Evolutionary conservation across 176 grass and related monocot genomes (phyloP), one percentile per base, ranked within the genome.

Genomic region (Aegilops tauschii): DNA sequence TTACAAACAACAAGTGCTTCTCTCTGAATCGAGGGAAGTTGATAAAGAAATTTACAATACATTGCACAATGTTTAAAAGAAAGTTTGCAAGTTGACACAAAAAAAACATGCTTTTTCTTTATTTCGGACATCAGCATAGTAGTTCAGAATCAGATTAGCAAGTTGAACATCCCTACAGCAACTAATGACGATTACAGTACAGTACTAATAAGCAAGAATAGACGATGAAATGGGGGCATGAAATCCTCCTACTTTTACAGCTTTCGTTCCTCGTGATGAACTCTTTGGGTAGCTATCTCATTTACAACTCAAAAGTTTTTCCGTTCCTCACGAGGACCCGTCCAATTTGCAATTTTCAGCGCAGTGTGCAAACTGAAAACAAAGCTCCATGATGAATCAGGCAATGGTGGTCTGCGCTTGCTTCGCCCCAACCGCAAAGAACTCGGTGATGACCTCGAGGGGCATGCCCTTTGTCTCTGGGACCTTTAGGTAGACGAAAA

Each of bases 401-500:
- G 85, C 73, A 49, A 84, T 92, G 4, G 84, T 92, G 3, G 85
- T 61, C 21, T 67, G 83, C 80, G 28, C 65, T 83, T 89, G 83
- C 85, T 82, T 90, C 8, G 90, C 78, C 28, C 92, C 95, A 65
- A 97, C 87, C 0, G 92, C 85, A 39, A 97, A 97, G 83, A 97
- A 97, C 70, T 97, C 95, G 1, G 90, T 90, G 66, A 97, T 97
- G 61, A 97, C 92, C 83, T 97, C 95, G 6, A 97, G 95, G 5
- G 95, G 95, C 95, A 97, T 97, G 50, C 95, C 92, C 58, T 95
- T 97, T 1, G 95, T 97, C 81, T 98, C 95, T 1, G 95, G 95
- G 20, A 98, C 95, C 87, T 93, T 95, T 39, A 95, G 65, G 78
- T 74, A 98, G 65, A 98, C 95, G 17, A 98, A 98, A 64, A 92